Evolutionary conservation across 352 stramenopile species (phyloP).

Genomic region (Globisporangium alternatum): DNA sequence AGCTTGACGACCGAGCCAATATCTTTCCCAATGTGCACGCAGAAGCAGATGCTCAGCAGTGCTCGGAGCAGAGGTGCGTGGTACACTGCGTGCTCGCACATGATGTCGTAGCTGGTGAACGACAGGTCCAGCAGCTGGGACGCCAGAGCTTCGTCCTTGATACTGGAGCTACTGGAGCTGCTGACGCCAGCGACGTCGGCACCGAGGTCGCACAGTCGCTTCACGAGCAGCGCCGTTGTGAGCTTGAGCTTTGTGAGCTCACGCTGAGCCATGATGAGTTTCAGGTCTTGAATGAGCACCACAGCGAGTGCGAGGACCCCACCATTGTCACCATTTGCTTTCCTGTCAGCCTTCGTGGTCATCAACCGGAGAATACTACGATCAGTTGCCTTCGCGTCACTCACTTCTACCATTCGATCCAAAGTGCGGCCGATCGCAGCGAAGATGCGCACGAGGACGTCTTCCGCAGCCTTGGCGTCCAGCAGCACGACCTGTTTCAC

Average conservation of each 20-base stretch:
- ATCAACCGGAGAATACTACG: constrained; percentile 15
- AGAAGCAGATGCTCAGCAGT: constrained; percentile 40
- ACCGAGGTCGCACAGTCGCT: constrained; percentile 33
- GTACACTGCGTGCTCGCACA: constrained; percentile 71
- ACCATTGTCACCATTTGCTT: not conserved
- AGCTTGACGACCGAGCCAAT: constrained; percentile 29
- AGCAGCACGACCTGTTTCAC: constrained; percentile 35
- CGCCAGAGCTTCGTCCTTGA: not conserved
- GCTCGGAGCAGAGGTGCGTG: constrained; percentile 50
- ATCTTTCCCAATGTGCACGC: constrained; percentile 20
- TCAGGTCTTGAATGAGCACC: constrained; percentile 36
- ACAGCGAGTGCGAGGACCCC: constrained; percentile 29
- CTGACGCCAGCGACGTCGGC: not conserved
- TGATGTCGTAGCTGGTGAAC: constrained; percentile 34
- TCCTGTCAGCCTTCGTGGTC: not conserved
- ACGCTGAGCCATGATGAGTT: constrained; percentile 25
- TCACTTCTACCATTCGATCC: constrained; percentile 10
- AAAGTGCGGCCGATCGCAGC: constrained; percentile 32
- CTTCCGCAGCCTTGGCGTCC: constrained; percentile 34
- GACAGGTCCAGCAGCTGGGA: constrained; percentile 15
- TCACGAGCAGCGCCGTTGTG: constrained; percentile 34
- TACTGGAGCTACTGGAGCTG: not conserved
- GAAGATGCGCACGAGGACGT: constrained; percentile 44
- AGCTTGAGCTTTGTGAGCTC: constrained; percentile 46
- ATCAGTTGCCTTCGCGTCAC: constrained; percentile 17